Evolutionary conservation across 192 early-diverging fungal species (phyloP).

Genomic region (Haplosporangium gracile): DNA sequence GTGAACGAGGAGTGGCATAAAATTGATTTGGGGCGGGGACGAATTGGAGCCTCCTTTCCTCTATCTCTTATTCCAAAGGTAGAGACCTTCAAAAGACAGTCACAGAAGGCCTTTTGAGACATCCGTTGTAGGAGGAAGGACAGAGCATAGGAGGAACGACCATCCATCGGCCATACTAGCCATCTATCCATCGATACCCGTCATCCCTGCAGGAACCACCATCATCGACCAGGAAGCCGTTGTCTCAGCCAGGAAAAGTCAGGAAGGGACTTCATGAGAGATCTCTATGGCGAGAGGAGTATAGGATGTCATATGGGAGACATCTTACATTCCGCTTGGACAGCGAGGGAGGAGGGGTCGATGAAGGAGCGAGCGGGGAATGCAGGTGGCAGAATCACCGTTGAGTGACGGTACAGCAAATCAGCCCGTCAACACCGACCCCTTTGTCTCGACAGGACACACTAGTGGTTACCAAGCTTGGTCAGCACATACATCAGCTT

Average conservation of each 20-base stretch:
- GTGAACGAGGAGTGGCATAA: conserved; percentile 8
- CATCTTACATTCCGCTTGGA: too few species aligned
- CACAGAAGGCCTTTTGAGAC: conserved; percentile 12
- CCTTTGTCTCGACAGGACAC: neutral
- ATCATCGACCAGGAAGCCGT: neutral
- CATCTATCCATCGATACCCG: conserved; percentile 32
- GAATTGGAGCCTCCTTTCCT: conserved; percentile 48
- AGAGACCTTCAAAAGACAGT: conserved; percentile 35
- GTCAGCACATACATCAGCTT: neutral
- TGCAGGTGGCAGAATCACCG: neutral
- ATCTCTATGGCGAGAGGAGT: too few species aligned
- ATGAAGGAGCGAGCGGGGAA: neutral
- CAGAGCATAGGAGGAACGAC: neutral
- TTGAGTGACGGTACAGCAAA: neutral
- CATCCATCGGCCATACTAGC: conserved; percentile 9
- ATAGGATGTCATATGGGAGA: too few species aligned
- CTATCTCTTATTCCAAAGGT: conserved; percentile 54
- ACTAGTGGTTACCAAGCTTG: neutral
- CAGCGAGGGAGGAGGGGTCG: neutral
- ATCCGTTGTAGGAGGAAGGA: neutral
- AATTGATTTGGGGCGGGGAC: conserved; percentile 14
- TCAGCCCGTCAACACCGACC: neutral
- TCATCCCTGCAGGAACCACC: neutral
- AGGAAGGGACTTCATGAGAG: too few species aligned
- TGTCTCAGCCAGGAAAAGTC: too few species aligned